phyloP scores from a whole-genome alignment of 1,284 basidiomycete genomes.

The Cryptococcus floricola region DNA sequence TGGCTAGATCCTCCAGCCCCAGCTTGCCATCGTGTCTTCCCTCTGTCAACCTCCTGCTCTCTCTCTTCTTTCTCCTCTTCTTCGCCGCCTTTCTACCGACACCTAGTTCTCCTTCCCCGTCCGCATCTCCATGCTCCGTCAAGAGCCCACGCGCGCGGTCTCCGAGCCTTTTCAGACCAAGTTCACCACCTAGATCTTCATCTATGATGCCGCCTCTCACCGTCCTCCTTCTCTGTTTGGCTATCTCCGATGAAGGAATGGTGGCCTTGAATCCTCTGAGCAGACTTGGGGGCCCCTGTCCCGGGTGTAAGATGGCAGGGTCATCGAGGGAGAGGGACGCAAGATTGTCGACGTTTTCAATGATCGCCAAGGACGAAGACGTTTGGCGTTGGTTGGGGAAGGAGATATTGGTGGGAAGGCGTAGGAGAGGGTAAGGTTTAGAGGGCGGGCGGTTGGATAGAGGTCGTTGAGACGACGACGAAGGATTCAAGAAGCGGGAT shows the following conservation, averaged over 20 bases:
- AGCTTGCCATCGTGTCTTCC: constrained; percentile 63
- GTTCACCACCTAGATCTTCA: constrained; percentile 66
- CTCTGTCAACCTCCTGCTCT: constrained; percentile 63
- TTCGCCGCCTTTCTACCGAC: constrained; percentile 52
- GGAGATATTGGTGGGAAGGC: constrained; percentile 59
- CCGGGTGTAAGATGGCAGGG: constrained; percentile 56
- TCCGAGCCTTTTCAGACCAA: constrained; percentile 74
- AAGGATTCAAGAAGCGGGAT: constrained; percentile 63
- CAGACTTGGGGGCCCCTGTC: constrained; percentile 59
- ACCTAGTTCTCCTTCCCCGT: constrained; percentile 20
- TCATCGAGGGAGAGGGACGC: constrained; percentile 64
- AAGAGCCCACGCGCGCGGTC: constrained; percentile 71
- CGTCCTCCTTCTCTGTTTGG: constrained; percentile 68
- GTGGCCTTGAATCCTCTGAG: constrained; percentile 86
- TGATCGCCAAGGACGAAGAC: constrained; percentile 74
- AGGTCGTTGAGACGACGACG: constrained; percentile 56
- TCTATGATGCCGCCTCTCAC: constrained; percentile 56
- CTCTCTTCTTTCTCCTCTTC: constrained; percentile 59
- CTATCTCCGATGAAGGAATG: constrained; percentile 76
- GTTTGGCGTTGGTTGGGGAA: constrained; percentile 50
- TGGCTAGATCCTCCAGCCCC: constrained; percentile 72
- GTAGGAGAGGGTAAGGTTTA: constrained; percentile 51
- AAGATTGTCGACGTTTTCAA: constrained; percentile 74
- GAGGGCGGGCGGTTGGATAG: constrained; percentile 47
- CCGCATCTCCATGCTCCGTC: constrained; percentile 49